These are phyloP conservation scores for Arthrobotrys entomopaga DNA, from an alignment of 2,329 filamentous ascomycete species.

Conservation along the genomic window DNA sequence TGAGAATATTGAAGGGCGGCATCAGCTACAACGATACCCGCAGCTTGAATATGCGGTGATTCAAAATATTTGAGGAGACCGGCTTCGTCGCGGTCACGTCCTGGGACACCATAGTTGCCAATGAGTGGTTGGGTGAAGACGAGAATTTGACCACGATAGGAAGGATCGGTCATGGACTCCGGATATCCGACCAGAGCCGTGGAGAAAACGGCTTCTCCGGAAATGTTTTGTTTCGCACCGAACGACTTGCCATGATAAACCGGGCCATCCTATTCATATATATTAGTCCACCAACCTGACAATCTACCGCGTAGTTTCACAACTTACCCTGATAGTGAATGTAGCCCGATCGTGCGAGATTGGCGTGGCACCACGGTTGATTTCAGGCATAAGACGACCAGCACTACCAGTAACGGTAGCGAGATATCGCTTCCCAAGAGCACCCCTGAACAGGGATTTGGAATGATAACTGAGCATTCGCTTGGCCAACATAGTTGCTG, in stretches of 20 bases:
- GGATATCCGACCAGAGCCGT: slow-evolving; percentile 98
- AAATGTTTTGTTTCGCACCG: slow-evolving; percentile 94
- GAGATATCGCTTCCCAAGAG: slow-evolving; percentile 66
- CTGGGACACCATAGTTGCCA: slow-evolving; percentile 97
- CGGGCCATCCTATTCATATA: slow-evolving; percentile 77
- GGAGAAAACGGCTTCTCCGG: slow-evolving; percentile 97
- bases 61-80: slow-evolving; percentile 98
- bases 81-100: slow-evolving; percentile 81
- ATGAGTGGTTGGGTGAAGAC: slow-evolving; percentile 98
- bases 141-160: slow-evolving; percentile 92
- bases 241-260: slow-evolving; percentile 97
- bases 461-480: slow-evolving; percentile 66
- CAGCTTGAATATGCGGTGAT: slow-evolving; percentile 95
- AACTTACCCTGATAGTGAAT: slow-evolving; percentile 85
- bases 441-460: slow-evolving; percentile 63
- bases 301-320: not conserved
- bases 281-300: slow-evolving; percentile 51
- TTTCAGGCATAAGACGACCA: slow-evolving; percentile 73
- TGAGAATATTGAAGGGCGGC: slow-evolving; percentile 94
- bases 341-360: slow-evolving; percentile 82
- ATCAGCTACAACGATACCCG: slow-evolving; percentile 94
- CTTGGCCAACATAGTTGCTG: slow-evolving; percentile 70
- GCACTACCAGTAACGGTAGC: slow-evolving; percentile 76
- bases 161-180: slow-evolving; percentile 90
- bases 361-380: slow-evolving; percentile 71